phyloP scores from a whole-genome alignment of 352 stramenopile genomes.

The Lagenidium sp. region DNA sequence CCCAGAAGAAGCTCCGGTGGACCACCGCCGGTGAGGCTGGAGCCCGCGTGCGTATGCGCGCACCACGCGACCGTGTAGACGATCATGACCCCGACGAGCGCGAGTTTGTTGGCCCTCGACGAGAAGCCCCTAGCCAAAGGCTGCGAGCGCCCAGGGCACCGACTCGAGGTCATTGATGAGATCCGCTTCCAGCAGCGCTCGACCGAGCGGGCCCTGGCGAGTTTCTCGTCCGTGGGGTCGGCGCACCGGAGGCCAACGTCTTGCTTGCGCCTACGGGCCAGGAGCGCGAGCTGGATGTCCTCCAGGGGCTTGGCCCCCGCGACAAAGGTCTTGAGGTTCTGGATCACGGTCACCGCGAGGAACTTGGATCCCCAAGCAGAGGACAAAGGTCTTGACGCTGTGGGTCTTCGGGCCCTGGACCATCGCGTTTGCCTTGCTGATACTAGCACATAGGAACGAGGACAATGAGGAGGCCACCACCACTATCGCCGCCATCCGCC shows the following conservation, averaged over 20 bases:
- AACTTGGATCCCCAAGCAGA: conserved; percentile 58
- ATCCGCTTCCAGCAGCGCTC: conserved; percentile 26
- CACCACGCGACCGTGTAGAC: conserved; percentile 20
- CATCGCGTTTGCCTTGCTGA: conserved; percentile 3
- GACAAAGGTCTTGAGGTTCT: conserved; percentile 40
- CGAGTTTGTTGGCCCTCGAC: conserved; percentile 19
- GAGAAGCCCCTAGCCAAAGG: conserved; percentile 39
- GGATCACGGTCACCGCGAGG: conserved; percentile 29
- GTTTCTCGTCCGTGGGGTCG: conserved; percentile 8
- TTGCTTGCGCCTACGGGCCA: background rate
- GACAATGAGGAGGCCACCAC: too few species aligned
- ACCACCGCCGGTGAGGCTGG: conserved; percentile 24
- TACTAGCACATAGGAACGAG: background rate
- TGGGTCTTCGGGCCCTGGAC: conserved; percentile 5
- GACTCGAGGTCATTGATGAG: conserved; percentile 50
- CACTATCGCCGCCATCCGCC: too few species aligned
- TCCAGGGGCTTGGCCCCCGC: conserved; percentile 20
- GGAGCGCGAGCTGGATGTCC: background rate
- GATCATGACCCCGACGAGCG: conserved; percentile 21
- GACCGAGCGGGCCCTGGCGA: background rate
- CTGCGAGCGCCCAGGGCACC: conserved; percentile 43
- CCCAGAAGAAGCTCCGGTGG: conserved; percentile 17
- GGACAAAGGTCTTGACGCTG: conserved; percentile 39
- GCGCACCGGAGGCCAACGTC: conserved; percentile 2
- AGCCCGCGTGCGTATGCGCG: conserved; percentile 18